These are phyloP conservation scores for Fusarium sterilihyphosum DNA, from an alignment of 2,329 filamentous ascomycete genomes.

Conservation along the genomic window DNA sequence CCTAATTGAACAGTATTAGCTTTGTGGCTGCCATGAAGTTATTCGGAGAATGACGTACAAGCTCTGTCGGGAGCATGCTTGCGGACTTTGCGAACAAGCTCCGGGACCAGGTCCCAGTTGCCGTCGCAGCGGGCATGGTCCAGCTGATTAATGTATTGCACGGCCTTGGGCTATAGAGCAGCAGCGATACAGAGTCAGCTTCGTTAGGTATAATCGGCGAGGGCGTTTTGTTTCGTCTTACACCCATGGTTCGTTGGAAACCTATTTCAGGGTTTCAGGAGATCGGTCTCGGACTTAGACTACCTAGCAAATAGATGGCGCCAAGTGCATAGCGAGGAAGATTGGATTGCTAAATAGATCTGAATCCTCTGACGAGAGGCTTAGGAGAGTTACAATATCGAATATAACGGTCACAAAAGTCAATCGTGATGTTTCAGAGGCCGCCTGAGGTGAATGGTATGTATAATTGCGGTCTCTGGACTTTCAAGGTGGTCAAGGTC, in stretches of 20 bases:
- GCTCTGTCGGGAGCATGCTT: slow-evolving; percentile 89
- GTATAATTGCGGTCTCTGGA: slow-evolving; percentile 22
- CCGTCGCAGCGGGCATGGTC: slow-evolving; percentile 89
- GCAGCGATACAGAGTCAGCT: slow-evolving; percentile 37
- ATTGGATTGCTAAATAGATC: background rate
- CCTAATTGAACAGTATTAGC: slow-evolving; percentile 56
- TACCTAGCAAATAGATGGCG: slow-evolving; percentile 41
- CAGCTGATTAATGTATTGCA: slow-evolving; percentile 82
- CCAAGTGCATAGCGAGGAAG: slow-evolving; percentile 39
- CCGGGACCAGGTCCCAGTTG: slow-evolving; percentile 85
- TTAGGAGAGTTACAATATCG: background rate
- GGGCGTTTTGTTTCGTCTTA: slow-evolving; percentile 40
- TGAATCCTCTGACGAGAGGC: slow-evolving; percentile 3
- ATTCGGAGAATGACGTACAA: slow-evolving; percentile 67
- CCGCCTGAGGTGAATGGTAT: slow-evolving; percentile 17
- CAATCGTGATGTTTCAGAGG: slow-evolving; percentile 6
- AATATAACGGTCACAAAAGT: background rate
- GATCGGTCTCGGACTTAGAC: slow-evolving; percentile 33
- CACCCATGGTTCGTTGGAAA: slow-evolving; percentile 50
- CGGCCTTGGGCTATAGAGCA: slow-evolving; percentile 72
- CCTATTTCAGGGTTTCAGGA: slow-evolving; percentile 46
- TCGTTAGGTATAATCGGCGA: background rate
- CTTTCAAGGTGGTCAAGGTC: slow-evolving; percentile 24
- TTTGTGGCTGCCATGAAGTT: background rate
- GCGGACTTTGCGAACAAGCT: slow-evolving; percentile 90